Evolutionary conservation across 345 rosid genomes (phyloP).

Genomic region (Eucalyptus marginata): DNA sequence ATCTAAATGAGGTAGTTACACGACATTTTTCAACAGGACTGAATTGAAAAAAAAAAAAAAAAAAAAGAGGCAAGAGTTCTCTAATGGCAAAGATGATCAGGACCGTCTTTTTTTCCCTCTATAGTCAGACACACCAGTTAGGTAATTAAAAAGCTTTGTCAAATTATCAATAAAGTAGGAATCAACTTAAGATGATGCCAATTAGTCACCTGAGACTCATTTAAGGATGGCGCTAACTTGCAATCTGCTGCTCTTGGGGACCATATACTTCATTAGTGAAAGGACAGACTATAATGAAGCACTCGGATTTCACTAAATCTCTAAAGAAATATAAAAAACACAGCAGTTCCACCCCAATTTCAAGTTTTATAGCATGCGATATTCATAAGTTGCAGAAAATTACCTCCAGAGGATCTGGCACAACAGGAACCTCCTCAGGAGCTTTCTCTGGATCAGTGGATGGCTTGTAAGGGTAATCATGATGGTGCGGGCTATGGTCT

Average conservation of each 20-base stretch:
- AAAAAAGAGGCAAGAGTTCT: neutral
- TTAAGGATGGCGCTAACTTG: neutral
- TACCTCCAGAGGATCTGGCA: conserved; percentile 87
- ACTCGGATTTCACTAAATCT: neutral
- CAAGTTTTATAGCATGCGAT: neutral
- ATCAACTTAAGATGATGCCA: neutral
- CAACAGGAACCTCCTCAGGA: conserved; percentile 20
- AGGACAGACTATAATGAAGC: neutral
- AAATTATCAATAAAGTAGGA: neutral
- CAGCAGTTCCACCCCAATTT: neutral
- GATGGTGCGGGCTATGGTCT: conserved; percentile 18
- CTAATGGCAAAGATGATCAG: neutral
- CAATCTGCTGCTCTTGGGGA: neutral
- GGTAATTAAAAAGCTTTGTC: neutral
- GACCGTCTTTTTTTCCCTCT: neutral
- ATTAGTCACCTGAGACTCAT: neutral
- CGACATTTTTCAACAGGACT: neutral
- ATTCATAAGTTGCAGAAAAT: neutral
- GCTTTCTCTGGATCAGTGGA: conserved; percentile 26
- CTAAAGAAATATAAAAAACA: neutral
- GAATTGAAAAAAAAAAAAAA: too few species aligned
- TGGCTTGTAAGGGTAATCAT: conserved; percentile 23
- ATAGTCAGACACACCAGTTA: neutral
- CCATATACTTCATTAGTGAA: neutral
- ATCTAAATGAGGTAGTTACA: neutral